Base-by-base conservation (phyloP, 352 stramenopile genomes). In the Globisporangium cystogenes region DNA sequence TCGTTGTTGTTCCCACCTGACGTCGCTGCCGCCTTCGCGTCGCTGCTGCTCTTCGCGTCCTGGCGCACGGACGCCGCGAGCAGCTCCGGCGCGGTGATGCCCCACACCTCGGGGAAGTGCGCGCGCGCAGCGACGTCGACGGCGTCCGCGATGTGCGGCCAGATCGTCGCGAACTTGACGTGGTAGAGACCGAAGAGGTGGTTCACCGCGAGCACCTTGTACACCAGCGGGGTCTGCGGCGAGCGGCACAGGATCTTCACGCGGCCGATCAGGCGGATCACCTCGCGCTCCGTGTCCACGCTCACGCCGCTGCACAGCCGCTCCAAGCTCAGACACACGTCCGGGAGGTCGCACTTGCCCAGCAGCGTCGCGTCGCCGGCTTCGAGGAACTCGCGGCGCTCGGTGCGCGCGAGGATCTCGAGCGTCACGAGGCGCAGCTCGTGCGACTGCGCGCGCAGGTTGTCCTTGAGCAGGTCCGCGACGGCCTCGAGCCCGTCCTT, bases 161-260 rank as follows among this genome's bases (percentile, higher is more conserved):
- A 96, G 57, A 96, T 78, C 5, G 80, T 90, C 8, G 86, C 77
- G 51, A 94, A 93, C 58, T 96, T 96, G 53, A 96, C 82, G 54
- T 96, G 84, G 62, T 89, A 93, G 20, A 94, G 59, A 48, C 86
- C 86, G 35, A 93, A 68, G 26, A 94, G 60, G 20, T 91, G 82
- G 43, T 86, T 78, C 27, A 87, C 62, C 3, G 84, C 81, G 24
- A 91, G 53, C 27, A 78, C 68, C 67, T 94, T 93, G 74, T 93
- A 91, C 11, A 93, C 29, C 0, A 59, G 46, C n/a, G 86, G 86
- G 0, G 79, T 90, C 57, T 95, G 79, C 26, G 69, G 51, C 3
- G 82, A 90, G 7, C 81, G 71, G 39, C 65, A 77, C 2, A 93
- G 53, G 26, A 93, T 79, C 60, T 94, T 91, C 21, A 94, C 69